Conservation (phyloP, 495 filamentous ascomycete species). For the Hyaloscypha variabilis region DNA sequence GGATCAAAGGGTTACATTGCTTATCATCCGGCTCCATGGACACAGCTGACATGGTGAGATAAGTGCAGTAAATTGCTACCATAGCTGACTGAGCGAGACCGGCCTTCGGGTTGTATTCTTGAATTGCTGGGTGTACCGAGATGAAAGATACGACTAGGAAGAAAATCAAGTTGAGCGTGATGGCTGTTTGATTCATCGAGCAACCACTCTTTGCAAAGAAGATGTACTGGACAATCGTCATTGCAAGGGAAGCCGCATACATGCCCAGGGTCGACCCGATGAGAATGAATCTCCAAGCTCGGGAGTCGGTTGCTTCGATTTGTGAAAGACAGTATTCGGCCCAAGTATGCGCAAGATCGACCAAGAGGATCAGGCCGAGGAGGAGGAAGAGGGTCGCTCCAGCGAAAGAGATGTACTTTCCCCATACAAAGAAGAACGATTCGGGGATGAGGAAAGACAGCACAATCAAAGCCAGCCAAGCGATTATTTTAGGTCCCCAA, state of each 20-base stretch:
- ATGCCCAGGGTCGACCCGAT: conserved; percentile 93
- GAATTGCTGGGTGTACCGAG: conserved; percentile 87
- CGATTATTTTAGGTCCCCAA: conserved; percentile 79
- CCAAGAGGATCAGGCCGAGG: conserved; percentile 87
- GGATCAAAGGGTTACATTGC: conserved; percentile 89
- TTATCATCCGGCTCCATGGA: conserved; percentile 98
- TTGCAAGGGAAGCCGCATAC: conserved; percentile 86
- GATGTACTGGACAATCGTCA: conserved; percentile 96
- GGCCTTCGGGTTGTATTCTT: conserved; percentile 90
- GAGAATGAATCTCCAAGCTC: conserved; percentile 79
- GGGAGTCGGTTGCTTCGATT: conserved; percentile 88
- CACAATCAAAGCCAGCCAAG: conserved; percentile 85
- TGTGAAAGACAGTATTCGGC: conserved; percentile 92
- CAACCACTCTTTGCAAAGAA: conserved; percentile 88
- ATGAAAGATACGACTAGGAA: conserved; percentile 79
- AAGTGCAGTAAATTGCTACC: conserved; percentile 97
- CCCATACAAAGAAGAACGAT: conserved; percentile 92
- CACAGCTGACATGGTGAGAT: conserved; percentile 96
- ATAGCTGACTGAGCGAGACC: conserved; percentile 96
- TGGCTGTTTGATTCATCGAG: conserved; percentile 87
- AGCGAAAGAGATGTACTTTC: conserved; percentile 87
- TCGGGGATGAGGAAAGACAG: conserved; percentile 95
- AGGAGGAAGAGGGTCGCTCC: conserved; percentile 94
- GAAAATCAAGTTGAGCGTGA: conserved; percentile 81
- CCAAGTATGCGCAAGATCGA: conserved; percentile 97